Evolutionary conservation across 306 rosid species (phyloP).

Genomic region (Corylus americana): DNA sequence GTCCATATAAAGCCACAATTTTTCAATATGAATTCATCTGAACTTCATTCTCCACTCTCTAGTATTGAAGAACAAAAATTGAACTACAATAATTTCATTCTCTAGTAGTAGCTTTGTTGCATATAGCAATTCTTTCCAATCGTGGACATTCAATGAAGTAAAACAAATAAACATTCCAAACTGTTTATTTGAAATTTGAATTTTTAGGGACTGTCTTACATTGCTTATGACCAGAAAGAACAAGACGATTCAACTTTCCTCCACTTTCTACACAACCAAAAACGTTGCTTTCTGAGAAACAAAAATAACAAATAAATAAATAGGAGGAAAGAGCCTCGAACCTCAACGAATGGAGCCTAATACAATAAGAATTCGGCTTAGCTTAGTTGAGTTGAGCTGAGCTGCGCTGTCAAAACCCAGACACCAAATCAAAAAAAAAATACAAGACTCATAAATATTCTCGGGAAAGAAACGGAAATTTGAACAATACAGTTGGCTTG

Average conservation of each 20-base stretch:
- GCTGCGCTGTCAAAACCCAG: neutral
- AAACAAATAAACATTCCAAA: too few species aligned
- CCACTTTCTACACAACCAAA: neutral
- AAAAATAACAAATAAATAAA: neutral
- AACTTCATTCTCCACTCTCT: neutral
- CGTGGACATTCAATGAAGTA: too few species aligned
- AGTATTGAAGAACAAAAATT: neutral
- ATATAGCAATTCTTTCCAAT: too few species aligned
- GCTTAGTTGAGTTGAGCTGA: neutral
- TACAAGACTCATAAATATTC: neutral
- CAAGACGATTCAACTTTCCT: neutral
- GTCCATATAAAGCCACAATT: neutral
- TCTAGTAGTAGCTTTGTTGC: neutral
- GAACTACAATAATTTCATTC: neutral
- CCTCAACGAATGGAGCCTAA: neutral
- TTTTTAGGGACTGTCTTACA: neutral
- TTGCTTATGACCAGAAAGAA: neutral
- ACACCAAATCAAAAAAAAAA: neutral
- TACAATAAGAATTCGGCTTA: neutral
- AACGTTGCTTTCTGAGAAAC: neutral
- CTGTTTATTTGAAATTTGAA: neutral
- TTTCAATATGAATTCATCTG: neutral
- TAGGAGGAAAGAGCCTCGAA: too few species aligned
- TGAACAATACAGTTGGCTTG: neutral
- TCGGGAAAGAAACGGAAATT: neutral